Conservation (phyloP, 2,329 filamentous ascomycete genomes). For the Xylariaceae sp. region DNA sequence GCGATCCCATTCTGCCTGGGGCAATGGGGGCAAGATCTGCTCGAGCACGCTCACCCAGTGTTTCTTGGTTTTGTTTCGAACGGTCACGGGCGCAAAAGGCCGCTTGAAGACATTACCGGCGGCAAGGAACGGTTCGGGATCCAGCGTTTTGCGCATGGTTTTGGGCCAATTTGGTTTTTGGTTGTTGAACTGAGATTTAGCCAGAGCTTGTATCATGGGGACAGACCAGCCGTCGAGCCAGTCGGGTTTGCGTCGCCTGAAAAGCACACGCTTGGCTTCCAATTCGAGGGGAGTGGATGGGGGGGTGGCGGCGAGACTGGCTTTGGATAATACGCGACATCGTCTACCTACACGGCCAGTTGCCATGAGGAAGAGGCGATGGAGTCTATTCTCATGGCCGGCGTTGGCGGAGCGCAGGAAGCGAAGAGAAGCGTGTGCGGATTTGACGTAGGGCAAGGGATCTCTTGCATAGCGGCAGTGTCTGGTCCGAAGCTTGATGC, state of each 20-base stretch:
- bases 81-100: slow-evolving; percentile 38
- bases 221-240: slow-evolving; percentile 52
- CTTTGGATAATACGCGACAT: slow-evolving; percentile 45
- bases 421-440: slow-evolving; percentile 44
- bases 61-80: slow-evolving; percentile 42
- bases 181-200: slow-evolving; percentile 40
- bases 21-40: slow-evolving; percentile 54
- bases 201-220: slow-evolving; percentile 41
- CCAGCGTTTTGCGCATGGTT: slow-evolving; percentile 28
- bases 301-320: slow-evolving; percentile 37
- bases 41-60: slow-evolving; percentile 47
- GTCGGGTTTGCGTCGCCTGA: slow-evolving; percentile 23
- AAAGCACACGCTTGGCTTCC: slow-evolving; percentile 22
- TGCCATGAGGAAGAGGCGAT: slow-evolving; percentile 44
- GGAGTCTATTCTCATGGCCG: slow-evolving; percentile 48
- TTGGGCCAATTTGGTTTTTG: slow-evolving; percentile 28
- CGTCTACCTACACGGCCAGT: slow-evolving; percentile 54
- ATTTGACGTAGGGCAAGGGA: slow-evolving; percentile 32
- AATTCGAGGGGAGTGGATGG: slow-evolving; percentile 43
- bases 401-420: slow-evolving; percentile 52
- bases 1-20: slow-evolving; percentile 53
- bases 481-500: slow-evolving; percentile 48
- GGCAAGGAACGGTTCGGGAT: slow-evolving; percentile 39
- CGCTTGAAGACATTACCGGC: slow-evolving; percentile 50
- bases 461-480: slow-evolving; percentile 31